Evolutionary conservation across 2,329 filamentous ascomycete species (phyloP), one percentile per base, ranked within the genome.

Genomic region (Trichoderma arundinaceum): DNA sequence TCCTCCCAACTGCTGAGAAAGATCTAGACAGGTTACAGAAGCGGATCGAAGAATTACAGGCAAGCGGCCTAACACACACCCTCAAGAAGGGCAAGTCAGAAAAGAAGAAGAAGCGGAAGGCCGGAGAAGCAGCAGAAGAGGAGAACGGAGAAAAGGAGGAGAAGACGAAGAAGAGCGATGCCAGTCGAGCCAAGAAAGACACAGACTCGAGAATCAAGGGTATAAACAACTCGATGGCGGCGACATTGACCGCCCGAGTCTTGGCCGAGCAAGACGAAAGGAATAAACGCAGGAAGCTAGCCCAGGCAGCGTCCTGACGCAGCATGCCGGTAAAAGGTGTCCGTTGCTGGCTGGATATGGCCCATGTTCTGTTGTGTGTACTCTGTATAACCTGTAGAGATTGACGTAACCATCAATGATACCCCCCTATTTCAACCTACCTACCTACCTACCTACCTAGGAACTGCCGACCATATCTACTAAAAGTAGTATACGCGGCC

Each of bases 221-320:
- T 10, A 97, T 98, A 77, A 97, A 97, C 76, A 96, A 98, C 71
- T 83, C 92, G 0, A 86, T 92, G 64, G 95, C 95, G 0, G 94
- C 94, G 0, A 90, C 88, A 3, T 79, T 99, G 49, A 96, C 94
- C 0, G 91, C 91, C 0, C 93, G 89, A 71, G 94, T 99, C 0
- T 77, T 98, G 32, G 90, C 90, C 28, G 94, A 98, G 73, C 92
- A 97, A 75, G 91, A 94, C 58, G 88, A 90, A 72, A 84, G 86
- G 64, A 93, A 92, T 70, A 97, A 94, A 79, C 82, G 89, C 70
- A 83, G 91, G 67, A 96, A 91, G 74, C 72, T 92, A 71, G 88
- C 74, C 10, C 66, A 67, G n/a, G 68, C 58, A 33, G 61, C 35
- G 13, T 41, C 57, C 9, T 64, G 65, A 48, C 22, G 10, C 15